Base-by-base conservation (phyloP, 495 filamentous ascomycete species). In the Ramalina intermedia region DNA sequence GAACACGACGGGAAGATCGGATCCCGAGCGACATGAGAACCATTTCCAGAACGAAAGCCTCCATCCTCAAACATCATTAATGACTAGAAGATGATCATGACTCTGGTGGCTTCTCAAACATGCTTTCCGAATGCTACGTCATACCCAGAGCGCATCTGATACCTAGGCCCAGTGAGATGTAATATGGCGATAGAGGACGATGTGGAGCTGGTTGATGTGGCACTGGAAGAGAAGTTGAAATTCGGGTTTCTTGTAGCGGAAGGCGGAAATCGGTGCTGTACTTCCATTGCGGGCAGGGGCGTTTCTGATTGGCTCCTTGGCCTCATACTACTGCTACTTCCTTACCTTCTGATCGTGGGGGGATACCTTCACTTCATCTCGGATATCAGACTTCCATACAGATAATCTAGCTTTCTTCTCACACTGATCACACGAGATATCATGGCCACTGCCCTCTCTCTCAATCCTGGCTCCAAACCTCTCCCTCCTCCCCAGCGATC, bases 371-470 rank as follows among this genome's bases (percentile, higher is more conserved):
- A 18, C 6, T 41, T 18, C 4, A 17, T 41, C 8, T 41, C 39
- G 12, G 6, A n/a, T 16, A 3, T 11, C 2, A 6, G 6, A 16
- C 11, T 1, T 41, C 14, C 2, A 24, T 18, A 44, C 4, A 8
- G 41, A 43, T n/a, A 11, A 21, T 27, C 16, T 18, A 7, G 41
- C 39, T 17, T 41, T 41, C 21, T 18, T 4, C 26, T 9, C 6
- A 0, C 38, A 8, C 14, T 12, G 18, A 35, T 6, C 9, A 8
- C 36, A 39, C 36, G 33, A 26, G 14, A 9, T 18, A n/a, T 8
- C 17, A 55, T 55, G 53, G 17, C 53, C 16, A 47, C 43, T 26
- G 35, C 44, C 42, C 24, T 45, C 9, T 49, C 53, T 23, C 23
- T 46, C 27, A 46, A 47, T 16, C 46, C 41, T 35, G 43, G 41